A percentile compares a stretch with the other conserved stretches of the same genome.
These are phyloP conservation scores for Plasmodium fragile DNA, from an alignment of 169 alveolate genomes.

Conservation along the genomic window DNA sequence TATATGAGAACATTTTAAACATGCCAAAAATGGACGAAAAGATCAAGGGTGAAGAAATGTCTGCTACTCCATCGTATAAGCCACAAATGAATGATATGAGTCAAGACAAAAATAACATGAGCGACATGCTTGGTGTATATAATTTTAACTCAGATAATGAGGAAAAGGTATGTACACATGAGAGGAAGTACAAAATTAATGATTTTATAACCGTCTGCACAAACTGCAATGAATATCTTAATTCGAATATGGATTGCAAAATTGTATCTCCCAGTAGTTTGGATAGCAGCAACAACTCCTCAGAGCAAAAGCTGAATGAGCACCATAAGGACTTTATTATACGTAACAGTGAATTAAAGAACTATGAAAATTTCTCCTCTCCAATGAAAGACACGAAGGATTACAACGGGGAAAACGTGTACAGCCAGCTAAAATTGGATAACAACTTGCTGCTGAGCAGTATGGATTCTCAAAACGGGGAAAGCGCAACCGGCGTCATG, in stretches of 20 bases:
- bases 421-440: constrained; percentile 4
- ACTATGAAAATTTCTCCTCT: constrained; percentile 13
- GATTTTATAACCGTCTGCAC: constrained; percentile 68
- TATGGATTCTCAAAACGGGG: background rate
- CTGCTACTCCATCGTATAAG: constrained; percentile 19
- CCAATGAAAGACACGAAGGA: constrained; percentile 15
- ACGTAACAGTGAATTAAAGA: constrained; percentile 15
- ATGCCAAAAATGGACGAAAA: constrained; percentile 21
- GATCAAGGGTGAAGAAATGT: background rate
- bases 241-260: constrained; percentile 53
- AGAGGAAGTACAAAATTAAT: constrained; percentile 47
- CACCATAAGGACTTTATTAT: constrained; percentile 35
- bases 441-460: background rate
- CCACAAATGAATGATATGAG: constrained; percentile 33
- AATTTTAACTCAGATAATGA: constrained; percentile 70
- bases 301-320: constrained; percentile 3
- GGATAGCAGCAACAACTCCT: background rate
- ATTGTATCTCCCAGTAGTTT: constrained; percentile 22
- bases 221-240: constrained; percentile 55
- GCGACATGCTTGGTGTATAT: constrained; percentile 27
- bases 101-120: constrained; percentile 38
- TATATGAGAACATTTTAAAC: constrained; percentile 25
- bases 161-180: constrained; percentile 60
- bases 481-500: background rate
- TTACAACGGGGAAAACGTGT: constrained; percentile 11